phyloP scores from a whole-genome alignment of 1,139 yeast species.

The Geotrichum phurueaensis region DNA sequence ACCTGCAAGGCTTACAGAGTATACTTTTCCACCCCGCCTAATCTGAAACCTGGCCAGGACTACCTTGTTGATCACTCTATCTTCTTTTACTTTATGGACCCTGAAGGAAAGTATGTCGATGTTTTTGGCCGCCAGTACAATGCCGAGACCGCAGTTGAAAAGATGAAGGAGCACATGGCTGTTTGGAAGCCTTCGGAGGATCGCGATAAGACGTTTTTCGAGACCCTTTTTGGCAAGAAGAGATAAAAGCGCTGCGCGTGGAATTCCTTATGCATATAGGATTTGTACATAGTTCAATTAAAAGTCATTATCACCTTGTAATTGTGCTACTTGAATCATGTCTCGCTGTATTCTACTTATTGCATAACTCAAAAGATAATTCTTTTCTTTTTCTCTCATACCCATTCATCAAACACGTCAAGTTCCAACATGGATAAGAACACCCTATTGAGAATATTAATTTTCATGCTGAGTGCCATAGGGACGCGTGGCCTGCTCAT shows the following conservation, averaged over 20 bases:
- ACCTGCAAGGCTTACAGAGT: conserved; percentile 86
- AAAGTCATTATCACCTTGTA: neutral
- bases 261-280: neutral
- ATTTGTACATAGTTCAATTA: neutral
- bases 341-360: neutral
- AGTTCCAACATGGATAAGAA: neutral
- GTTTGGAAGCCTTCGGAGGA: conserved; percentile 68
- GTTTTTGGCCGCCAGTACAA: conserved; percentile 89
- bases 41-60: conserved; percentile 91
- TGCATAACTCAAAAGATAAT: neutral
- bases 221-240: conserved; percentile 2
- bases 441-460: neutral
- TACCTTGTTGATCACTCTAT: conserved; percentile 95
- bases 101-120: conserved; percentile 91
- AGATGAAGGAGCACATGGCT: conserved; percentile 68
- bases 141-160: conserved; percentile 70
- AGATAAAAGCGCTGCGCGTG: neutral
- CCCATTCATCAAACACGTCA: neutral
- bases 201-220: conserved; percentile 17
- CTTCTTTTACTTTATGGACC: conserved; percentile 92
- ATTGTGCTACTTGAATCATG: neutral
- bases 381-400: neutral
- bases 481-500: neutral
- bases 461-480: neutral
- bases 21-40: conserved; percentile 91